These are phyloP conservation scores for Teunomyces tritomae DNA, from an alignment of 805 yeast genomes.

Conservation along the genomic window DNA sequence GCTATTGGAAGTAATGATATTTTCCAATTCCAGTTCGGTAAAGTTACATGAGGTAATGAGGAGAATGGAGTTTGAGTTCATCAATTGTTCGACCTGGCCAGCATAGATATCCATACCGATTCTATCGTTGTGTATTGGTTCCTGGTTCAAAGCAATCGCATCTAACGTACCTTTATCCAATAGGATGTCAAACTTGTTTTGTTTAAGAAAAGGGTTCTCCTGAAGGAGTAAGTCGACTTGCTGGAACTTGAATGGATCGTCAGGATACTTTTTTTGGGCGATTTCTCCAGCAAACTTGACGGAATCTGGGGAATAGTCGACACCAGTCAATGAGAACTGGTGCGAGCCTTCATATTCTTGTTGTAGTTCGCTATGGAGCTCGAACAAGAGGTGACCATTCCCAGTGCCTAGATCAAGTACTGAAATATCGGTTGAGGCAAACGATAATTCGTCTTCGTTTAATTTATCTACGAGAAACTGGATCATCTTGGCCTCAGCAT, in stretches of 20 bases:
- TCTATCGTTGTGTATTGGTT: conserved; percentile 41
- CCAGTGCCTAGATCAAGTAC: conserved; percentile 93
- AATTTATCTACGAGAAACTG: conserved; percentile 59
- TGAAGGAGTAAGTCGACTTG: conserved; percentile 66
- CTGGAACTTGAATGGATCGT: conserved; percentile 49
- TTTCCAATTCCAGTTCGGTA: conserved; percentile 71
- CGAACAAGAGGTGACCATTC: conserved; percentile 84
- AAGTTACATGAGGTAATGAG: conserved; percentile 91
- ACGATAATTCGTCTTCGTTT: conserved; percentile 25
- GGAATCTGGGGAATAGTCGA: conserved; percentile 86
- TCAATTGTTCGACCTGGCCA: conserved; percentile 50
- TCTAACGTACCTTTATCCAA: conserved; percentile 95
- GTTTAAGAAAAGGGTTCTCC: conserved; percentile 34
- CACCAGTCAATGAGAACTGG: conserved; percentile 46
- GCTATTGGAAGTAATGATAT: conserved; percentile 47
- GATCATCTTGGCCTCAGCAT: conserved; percentile 85
- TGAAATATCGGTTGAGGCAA: conserved; percentile 24
- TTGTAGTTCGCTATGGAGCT: conserved; percentile 62
- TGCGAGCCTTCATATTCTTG: conserved; percentile 41
- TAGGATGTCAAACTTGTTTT: conserved; percentile 61
- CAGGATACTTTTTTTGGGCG: conserved; percentile 37
- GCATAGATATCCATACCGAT: conserved; percentile 63
- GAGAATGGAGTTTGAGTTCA: conserved; percentile 57
- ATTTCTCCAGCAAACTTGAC: conserved; percentile 69
- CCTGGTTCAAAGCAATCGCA: conserved; percentile 86